Percentiles rank a stretch among this genome's conserved stretches.
These are phyloP conservation scores for Agaricus sinodeliciosus DNA, from an alignment of 768 basidiomycete species.

Conservation along the genomic window DNA sequence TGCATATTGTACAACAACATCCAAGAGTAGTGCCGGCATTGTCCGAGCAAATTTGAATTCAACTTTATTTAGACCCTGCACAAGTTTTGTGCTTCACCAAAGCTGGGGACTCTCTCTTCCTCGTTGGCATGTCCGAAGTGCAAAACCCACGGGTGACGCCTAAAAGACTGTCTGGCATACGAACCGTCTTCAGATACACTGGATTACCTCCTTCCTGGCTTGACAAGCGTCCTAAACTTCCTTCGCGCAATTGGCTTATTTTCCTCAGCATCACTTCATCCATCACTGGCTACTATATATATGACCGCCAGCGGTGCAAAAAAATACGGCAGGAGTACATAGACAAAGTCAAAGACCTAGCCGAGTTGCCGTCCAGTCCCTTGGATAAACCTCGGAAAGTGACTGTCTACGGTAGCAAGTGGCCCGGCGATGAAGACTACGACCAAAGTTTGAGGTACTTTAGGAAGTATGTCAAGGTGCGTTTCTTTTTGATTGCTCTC, in stretches of 20 bases:
- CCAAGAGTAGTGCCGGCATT: background rate
- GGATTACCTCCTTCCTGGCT: conserved; percentile 74
- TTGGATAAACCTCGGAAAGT: conserved; percentile 72
- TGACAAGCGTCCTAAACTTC: conserved; percentile 77
- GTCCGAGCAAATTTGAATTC: conserved; percentile 1
- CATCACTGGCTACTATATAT: conserved; percentile 66
- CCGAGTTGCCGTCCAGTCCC: conserved; percentile 58
- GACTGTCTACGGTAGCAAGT: conserved; percentile 81
- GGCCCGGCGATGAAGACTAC: conserved; percentile 93
- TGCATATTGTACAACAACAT: conserved; percentile 6
- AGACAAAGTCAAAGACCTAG: conserved; percentile 71
- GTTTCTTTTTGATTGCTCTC: conserved; percentile 18
- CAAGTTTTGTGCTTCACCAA: background rate
- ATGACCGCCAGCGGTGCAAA: conserved; percentile 82
- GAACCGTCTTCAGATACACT: conserved; percentile 58
- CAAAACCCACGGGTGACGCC: conserved; percentile 17
- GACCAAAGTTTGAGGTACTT: conserved; percentile 83
- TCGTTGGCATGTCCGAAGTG: conserved; percentile 19
- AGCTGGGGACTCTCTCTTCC: conserved; percentile 7
- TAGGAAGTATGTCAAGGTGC: conserved; percentile 94
- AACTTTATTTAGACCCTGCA: background rate
- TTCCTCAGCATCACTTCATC: conserved; percentile 77
- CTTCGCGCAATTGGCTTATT: conserved; percentile 91
- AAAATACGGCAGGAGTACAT: conserved; percentile 72
- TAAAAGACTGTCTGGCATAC: conserved; percentile 43